Evolutionary conservation across 2,329 filamentous ascomycete species (phyloP).

Genomic region (Aspergillus quadrilineatus): DNA sequence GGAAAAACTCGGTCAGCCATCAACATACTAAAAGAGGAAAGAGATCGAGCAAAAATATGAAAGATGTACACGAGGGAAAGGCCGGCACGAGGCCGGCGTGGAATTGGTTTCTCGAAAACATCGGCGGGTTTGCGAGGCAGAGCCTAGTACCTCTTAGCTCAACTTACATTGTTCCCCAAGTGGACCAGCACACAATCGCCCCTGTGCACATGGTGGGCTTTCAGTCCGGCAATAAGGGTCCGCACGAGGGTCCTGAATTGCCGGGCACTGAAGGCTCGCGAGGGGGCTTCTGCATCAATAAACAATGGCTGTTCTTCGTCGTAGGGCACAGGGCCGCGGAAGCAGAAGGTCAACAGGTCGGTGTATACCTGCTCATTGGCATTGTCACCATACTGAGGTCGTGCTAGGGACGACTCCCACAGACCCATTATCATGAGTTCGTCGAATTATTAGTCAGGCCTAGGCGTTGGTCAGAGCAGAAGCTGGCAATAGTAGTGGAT

Average conservation of each 20-base stretch:
- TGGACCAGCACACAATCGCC: conserved; percentile 48
- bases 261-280: conserved; percentile 35
- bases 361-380: conserved; percentile 25
- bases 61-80: conserved; percentile 6
- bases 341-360: conserved; percentile 46
- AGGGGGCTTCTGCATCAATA: conserved; percentile 44
- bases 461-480: neutral
- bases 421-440: conserved; percentile 23
- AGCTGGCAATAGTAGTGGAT: conserved; percentile 1
- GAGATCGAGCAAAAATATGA: conserved; percentile 8
- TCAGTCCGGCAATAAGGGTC: conserved; percentile 43
- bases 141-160: neutral
- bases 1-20: conserved; percentile 9
- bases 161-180: conserved; percentile 43
- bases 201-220: conserved; percentile 36
- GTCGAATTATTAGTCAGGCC: conserved; percentile 5
- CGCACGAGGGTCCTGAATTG: conserved; percentile 38
- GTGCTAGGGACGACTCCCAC: conserved; percentile 24
- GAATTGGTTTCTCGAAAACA: neutral
- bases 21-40: conserved; percentile 15
- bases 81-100: neutral
- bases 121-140: neutral
- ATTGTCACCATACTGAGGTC: conserved; percentile 16
- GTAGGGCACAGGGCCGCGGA: conserved; percentile 35
- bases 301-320: conserved; percentile 41